Evolutionary conservation across 192 early-diverging fungal species (phyloP).

Genomic region (Podila epigama): DNA sequence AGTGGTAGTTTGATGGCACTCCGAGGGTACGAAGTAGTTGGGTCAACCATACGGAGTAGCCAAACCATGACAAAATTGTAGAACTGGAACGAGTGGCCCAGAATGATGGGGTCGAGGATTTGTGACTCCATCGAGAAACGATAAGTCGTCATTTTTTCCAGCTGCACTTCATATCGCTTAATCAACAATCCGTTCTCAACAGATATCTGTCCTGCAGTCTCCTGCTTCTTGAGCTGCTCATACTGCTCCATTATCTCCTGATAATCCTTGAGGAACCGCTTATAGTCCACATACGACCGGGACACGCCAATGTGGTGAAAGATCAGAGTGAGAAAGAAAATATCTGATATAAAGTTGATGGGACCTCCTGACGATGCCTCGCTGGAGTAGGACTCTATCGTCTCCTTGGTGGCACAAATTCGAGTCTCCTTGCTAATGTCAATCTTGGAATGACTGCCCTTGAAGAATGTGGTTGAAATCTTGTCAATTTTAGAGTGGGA

Average conservation of each 20-base stretch:
- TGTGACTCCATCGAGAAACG: conserved; percentile 79
- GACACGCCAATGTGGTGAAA: conserved; percentile 85
- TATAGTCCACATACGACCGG: conserved; percentile 72
- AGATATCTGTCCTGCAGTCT: conserved; percentile 44
- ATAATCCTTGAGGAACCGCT: conserved; percentile 70
- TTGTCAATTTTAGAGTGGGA: conserved; percentile 66
- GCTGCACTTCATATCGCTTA: conserved; percentile 67
- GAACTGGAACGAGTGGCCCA: conserved; percentile 76
- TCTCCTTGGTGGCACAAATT: conserved; percentile 77
- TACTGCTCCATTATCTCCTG: conserved; percentile 76
- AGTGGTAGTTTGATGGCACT: conserved; percentile 59
- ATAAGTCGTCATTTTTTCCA: conserved; percentile 72
- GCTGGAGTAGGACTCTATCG: conserved; percentile 67
- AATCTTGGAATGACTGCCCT: conserved; percentile 60
- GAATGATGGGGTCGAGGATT: conserved; percentile 74
- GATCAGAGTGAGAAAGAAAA: conserved; percentile 83
- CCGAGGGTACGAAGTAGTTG: conserved; percentile 54
- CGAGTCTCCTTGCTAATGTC: conserved; percentile 78
- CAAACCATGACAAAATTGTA: conserved; percentile 92
- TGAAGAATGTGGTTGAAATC: conserved; percentile 33
- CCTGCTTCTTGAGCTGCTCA: conserved; percentile 64
- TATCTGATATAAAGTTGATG: conserved; percentile 88
- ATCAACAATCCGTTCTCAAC: conserved; percentile 53
- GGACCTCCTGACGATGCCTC: conserved; percentile 9
- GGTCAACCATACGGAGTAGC: conserved; percentile 79